These are phyloP conservation scores for Penicillium turbatum DNA, from an alignment of 495 filamentous ascomycete genomes.

Conservation along the genomic window DNA sequence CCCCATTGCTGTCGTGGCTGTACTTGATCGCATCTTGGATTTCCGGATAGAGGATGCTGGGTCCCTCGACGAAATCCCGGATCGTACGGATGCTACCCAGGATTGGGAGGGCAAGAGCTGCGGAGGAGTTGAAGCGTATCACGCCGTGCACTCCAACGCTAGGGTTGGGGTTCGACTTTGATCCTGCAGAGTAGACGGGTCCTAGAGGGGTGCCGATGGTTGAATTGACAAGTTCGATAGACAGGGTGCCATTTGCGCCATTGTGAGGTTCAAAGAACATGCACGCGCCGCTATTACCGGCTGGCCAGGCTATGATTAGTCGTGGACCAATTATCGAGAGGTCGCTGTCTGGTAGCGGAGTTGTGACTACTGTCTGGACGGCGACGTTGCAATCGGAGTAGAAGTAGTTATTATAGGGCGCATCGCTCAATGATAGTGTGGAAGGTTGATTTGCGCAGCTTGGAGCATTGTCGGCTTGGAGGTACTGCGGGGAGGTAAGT, in stretches of 20 bases:
- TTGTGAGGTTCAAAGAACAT: conserved; percentile 51
- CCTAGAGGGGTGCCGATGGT: conserved; percentile 31
- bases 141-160: conserved; percentile 50
- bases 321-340: conserved; percentile 51
- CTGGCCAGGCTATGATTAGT: conserved; percentile 60
- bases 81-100: conserved; percentile 59
- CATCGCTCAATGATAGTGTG: conserved; percentile 25
- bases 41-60: conserved; percentile 44
- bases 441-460: conserved; percentile 11
- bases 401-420: conserved; percentile 62
- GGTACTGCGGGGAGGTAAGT: no score
- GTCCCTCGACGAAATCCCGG: conserved; percentile 58
- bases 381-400: conserved; percentile 55
- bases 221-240: conserved; percentile 47
- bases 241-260: conserved; percentile 50
- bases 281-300: conserved; percentile 57
- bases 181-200: conserved; percentile 29
- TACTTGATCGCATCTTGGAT: conserved; percentile 50
- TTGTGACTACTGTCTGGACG: conserved; percentile 56
- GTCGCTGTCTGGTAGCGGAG: conserved; percentile 49
- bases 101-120: conserved; percentile 49
- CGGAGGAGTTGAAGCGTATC: conserved; percentile 53
- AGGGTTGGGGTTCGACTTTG: conserved; percentile 16
- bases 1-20: conserved; percentile 31
- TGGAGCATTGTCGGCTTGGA: no score